Conservation (phyloP, 176 grass and related monocot species). For the Olyra latifolia region DNA sequence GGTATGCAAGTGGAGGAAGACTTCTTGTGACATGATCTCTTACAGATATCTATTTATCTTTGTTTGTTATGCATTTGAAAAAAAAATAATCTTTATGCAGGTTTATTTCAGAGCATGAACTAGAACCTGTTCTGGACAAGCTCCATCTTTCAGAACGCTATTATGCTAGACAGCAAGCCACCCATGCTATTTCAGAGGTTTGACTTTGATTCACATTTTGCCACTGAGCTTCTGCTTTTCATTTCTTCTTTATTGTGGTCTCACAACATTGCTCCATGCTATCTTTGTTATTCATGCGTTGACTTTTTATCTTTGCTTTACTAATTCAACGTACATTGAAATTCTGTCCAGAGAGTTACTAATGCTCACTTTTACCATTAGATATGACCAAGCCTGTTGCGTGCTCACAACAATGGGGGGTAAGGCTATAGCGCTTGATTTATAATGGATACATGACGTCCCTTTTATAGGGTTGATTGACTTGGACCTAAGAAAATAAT, state of each 20-base stretch:
- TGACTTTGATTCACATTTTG: constrained; percentile 45
- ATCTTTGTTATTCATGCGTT: not conserved
- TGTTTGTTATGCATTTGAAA: constrained; percentile 23
- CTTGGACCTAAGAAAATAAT: too few relatives aligned
- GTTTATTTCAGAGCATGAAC: constrained; percentile 75
- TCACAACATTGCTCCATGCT: not conserved
- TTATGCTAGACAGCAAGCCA: constrained; percentile 80
- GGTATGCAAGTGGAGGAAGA: constrained; percentile 41
- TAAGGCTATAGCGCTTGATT: too few relatives aligned
- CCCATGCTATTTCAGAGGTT: constrained; percentile 80
- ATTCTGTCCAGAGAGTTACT: not conserved
- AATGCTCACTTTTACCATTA: not conserved
- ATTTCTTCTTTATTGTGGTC: not conserved
- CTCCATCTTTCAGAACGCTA: constrained; percentile 75
- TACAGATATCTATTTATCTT: not conserved
- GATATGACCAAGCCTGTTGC: not conserved
- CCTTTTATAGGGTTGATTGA: too few relatives aligned
- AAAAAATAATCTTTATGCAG: constrained; percentile 24
- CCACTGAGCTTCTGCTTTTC: not conserved
- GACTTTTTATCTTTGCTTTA: not conserved
- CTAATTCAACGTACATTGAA: not conserved
- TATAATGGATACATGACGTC: too few relatives aligned
- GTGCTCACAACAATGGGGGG: too few relatives aligned
- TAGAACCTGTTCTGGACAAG: constrained; percentile 67
- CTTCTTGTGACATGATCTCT: not conserved